phyloP scores from a whole-genome alignment of 148 eudicot species.

The Chenopodium quinoa region DNA sequence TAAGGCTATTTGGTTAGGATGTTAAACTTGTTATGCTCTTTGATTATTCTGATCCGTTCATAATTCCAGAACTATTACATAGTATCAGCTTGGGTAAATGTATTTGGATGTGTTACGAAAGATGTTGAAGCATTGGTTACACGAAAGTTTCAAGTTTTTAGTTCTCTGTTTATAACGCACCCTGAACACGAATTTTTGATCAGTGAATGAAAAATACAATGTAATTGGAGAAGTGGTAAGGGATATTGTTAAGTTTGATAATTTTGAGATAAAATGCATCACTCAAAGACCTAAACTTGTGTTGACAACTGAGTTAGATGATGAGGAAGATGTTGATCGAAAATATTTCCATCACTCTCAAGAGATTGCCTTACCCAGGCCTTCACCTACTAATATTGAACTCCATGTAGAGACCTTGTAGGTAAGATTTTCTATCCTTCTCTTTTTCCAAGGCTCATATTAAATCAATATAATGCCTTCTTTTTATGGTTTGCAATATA shows the following conservation, averaged over 20 bases:
- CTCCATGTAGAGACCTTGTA: conserved; percentile 32
- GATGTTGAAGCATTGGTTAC: conserved; percentile 47
- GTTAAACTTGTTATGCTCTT: not conserved
- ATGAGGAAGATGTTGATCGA: conserved; percentile 41
- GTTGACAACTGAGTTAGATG: conserved; percentile 65
- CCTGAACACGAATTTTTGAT: conserved; percentile 26
- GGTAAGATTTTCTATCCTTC: conserved; percentile 34
- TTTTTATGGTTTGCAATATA: not conserved
- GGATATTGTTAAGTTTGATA: conserved; percentile 35
- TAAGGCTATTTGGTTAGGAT: too few species aligned
- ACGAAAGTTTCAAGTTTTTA: conserved; percentile 27
- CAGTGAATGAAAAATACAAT: conserved; percentile 4
- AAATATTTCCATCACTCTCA: conserved; percentile 34
- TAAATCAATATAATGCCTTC: not conserved
- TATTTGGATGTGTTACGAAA: conserved; percentile 60
- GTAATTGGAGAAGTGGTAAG: conserved; percentile 14
- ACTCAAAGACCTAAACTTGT: conserved; percentile 32
- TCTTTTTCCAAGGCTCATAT: not conserved
- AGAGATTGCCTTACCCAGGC: conserved; percentile 42
- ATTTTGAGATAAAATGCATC: conserved; percentile 13
- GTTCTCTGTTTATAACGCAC: conserved; percentile 12
- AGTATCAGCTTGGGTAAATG: conserved; percentile 37
- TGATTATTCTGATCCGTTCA: conserved; percentile 52
- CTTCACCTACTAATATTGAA: conserved; percentile 24
- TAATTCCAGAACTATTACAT: conserved; percentile 30